Evolutionary conservation across 2,329 filamentous ascomycete genomes (phyloP), one percentile per base, ranked within the genome.

Genomic region (Incumbomyces lentus): DNA sequence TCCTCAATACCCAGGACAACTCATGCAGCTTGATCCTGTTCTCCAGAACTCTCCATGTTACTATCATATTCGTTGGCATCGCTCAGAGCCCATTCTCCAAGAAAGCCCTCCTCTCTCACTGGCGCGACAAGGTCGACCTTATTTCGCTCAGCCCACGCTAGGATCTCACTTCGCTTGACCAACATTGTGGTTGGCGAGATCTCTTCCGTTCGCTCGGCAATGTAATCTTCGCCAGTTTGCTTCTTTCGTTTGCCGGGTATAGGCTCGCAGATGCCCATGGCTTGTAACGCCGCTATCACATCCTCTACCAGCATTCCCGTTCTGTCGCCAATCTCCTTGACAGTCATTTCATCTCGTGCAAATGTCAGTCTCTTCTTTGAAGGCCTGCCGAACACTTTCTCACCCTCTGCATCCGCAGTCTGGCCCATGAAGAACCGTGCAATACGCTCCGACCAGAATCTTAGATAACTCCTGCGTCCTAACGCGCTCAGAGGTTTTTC

Each of bases 401-500:
- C 51, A 8, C 63, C 62, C 51, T 59, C 53, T 6, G 56, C 53
- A 31, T 59, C 58, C 13, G 51, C 46, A 44, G 58, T 52, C 29
- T 63, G 53, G 10, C 55, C 59, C 38, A 60, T 62, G n/a, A 76
- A 60, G 19, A 81, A 64, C n/a, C 86, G 74, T 5, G 82, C 82
- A 51, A 95, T 81, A 55, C 92, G 86, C 36, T 83, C 81, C 1
- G 82, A 81, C 90, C 90, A 96, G 65, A 85, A 95, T 5, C 84
- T 75, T 56, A 76, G 74, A 66, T 96, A 96, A 2, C 87, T 87
- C 59, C 79, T 84, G 55, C 79, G 78, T 1, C 90, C 90, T 40
- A 94, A 74, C 51, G 90, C 84, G 16, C 85, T 92, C 37, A 96
- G 81, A 8, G 90, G 92, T 63, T 93, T 92, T 68, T 98, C 92